Evolutionary conservation across 2,329 filamentous ascomycete genomes (phyloP), one percentile per base, ranked within the genome.

Genomic region (Hypoxylon sp.): DNA sequence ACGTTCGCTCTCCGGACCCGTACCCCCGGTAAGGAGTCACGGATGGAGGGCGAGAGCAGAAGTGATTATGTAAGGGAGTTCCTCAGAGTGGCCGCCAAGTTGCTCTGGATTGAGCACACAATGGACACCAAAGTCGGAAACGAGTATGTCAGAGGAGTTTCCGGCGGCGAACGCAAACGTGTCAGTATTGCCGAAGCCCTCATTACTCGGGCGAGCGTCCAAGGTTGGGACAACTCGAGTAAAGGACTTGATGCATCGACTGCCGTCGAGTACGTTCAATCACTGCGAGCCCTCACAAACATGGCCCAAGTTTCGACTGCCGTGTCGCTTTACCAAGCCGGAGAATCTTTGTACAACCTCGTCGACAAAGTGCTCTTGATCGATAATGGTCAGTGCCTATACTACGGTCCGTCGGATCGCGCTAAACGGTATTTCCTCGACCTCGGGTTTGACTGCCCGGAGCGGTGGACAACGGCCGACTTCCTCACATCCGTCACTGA

Each of bases 401-500:
- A 88, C 79, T 94, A 89, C 71, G 92, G 92, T 1, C 82, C 82
- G 0, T 83, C 87, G 0, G 83, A 85, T 3, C 80, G 86, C 1
- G 91, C 91, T 0, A 91, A 87, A 73, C 77, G 83, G 27, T 94
- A 91, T 74, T 94, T 94, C 68, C 78, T 88, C 50, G 80, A 86
- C n/a, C 81, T 94, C 34, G 92, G 92, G 0, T 94, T 93, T 70
- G 82, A 87, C 14, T 92, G 90, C 72, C 90, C 91, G 0, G 84
- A 88, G 21, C 85, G 91, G 12, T 88, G 90, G 84, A 93, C 90
- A 0, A 90, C 89, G 0, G 88, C 81, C 16, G 92, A 95, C 75
- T 95, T 94, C 77, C 79, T 94, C 32, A 94, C 91, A 0, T 92
- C 90, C 1, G 89, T 94, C 73, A 93, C 88, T 6, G 86, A 87